Evolutionary conservation across 495 filamentous ascomycete species (phyloP), one percentile per base, ranked within the genome.

Genomic region (Xylaria castorea): DNA sequence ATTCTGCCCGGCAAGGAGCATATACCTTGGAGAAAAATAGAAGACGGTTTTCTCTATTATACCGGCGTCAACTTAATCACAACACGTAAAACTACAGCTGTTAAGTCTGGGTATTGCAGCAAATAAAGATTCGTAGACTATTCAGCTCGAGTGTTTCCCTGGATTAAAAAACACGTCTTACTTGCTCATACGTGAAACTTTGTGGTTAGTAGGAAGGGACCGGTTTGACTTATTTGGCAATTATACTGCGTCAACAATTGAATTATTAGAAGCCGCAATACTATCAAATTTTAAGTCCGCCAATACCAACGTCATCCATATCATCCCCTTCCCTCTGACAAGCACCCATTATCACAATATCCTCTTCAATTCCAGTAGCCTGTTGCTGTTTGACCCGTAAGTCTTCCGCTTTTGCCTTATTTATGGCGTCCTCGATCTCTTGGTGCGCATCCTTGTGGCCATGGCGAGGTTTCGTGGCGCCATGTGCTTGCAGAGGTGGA

Each of bases 381-480:
- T 60, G 5, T 20, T 34, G 27, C 55, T 20, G 27, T 60, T 60
- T 7, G 30, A 14, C 46, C 34, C 4, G 11, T 8, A 34, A 1
- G 9, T 27, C 18, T 3, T 8, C 57, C 6, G 61, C 32, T 22
- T 30, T 16, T n/a, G 68, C 68, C 12, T 42, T 66, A 27, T 51
- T 51, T 0, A 50, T 18, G 11, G 32, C 3, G 0, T 76, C 69
- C 25, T 70, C 32, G 25, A 64, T 70, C 1, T 67, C 58, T 20
- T 46, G 20, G 57, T 69, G 74, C 5, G 68, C 53, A 22, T 74
- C 36, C 46, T 60, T 71, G 22, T 57, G 51, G 16, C 71, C 61
- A 25, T 25, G 27, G 7, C 44, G 65, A 5, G 42, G 32, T 27
- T 34, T 44, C 46, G 22, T 7, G 65, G 73, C 34, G 68, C 72